Evolutionary conservation across 495 filamentous ascomycete species (phyloP).

Genomic region (Penicillium subrubescens): DNA sequence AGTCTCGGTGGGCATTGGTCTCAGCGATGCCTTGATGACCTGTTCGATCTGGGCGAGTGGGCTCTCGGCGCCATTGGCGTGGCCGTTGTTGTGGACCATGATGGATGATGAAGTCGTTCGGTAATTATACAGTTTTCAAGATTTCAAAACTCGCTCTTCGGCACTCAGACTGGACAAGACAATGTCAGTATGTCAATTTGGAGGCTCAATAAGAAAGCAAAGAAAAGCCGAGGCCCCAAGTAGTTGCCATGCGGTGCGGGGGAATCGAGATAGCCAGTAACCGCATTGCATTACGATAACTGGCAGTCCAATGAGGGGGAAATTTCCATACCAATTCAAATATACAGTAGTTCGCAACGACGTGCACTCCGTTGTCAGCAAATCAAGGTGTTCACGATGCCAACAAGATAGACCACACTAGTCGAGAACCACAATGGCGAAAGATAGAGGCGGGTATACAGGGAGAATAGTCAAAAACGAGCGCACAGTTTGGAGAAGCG

Average conservation of each 20-base stretch:
- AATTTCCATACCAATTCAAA: slow-evolving; percentile 9
- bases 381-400: neutral
- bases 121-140: slow-evolving; percentile 5
- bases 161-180: neutral
- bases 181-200: neutral
- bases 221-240: neutral
- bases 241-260: neutral
- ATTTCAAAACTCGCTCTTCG: neutral
- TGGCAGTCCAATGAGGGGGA: neutral
- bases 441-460: neutral
- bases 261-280: neutral
- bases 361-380: neutral
- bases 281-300: neutral
- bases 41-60: slow-evolving; percentile 56
- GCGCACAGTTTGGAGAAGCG: neutral
- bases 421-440: neutral
- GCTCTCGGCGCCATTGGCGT: slow-evolving; percentile 28
- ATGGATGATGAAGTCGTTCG: neutral
- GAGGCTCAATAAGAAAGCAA: neutral
- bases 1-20: slow-evolving; percentile 64
- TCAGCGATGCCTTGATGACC: slow-evolving; percentile 56
- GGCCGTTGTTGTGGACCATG: slow-evolving; percentile 25
- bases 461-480: neutral
- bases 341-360: neutral
- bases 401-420: neutral